A percentile compares a stretch with the other conserved stretches of the same genome.
Conservation (phyloP, 768 basidiomycete genomes). For the Leccinum broughii region DNA sequence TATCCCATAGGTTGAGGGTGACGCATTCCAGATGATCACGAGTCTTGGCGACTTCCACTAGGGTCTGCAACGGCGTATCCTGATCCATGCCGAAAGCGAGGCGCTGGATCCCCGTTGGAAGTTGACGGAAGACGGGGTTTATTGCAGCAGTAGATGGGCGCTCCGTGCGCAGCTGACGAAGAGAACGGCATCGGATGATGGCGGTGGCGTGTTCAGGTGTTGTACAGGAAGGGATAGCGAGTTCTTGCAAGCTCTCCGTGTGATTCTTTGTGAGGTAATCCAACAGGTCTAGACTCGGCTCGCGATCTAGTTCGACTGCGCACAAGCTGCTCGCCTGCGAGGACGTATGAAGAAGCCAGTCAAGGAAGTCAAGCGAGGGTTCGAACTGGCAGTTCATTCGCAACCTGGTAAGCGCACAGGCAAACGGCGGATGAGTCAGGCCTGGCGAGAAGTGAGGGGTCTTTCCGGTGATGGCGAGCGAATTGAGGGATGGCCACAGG, state of each 20-base stretch:
- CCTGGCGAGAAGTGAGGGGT: conserved; percentile 48
- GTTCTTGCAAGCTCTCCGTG: conserved; percentile 48
- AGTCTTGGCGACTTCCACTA: conserved; percentile 55
- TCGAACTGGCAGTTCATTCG: conserved; percentile 66
- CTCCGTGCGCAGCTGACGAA: conserved; percentile 60
- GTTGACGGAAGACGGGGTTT: conserved; percentile 44
- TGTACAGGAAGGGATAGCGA: conserved; percentile 57
- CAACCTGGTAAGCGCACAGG: conserved; percentile 50
- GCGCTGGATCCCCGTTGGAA: conserved; percentile 52
- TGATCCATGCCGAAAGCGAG: conserved; percentile 62
- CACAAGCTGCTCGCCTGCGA: conserved; percentile 43
- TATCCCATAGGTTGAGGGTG: conserved; percentile 55
- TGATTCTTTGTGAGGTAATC: conserved; percentile 55
- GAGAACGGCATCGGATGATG: conserved; percentile 47
- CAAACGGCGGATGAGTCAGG: conserved; percentile 40
- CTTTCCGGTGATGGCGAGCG: conserved; percentile 60
- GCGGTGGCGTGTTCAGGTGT: conserved; percentile 47
- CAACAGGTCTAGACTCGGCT: conserved; percentile 55
- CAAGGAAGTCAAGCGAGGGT: conserved; percentile 61
- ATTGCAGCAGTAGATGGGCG: conserved; percentile 42
- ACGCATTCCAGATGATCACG: conserved; percentile 46
- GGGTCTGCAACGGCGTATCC: conserved; percentile 52
- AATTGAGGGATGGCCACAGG: conserved; percentile 58
- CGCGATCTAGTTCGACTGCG: conserved; percentile 57
- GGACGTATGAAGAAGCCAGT: conserved; percentile 70